Conservation (phyloP, 2,329 filamentous ascomycete genomes). For the Colletotrichum tanaceti region DNA sequence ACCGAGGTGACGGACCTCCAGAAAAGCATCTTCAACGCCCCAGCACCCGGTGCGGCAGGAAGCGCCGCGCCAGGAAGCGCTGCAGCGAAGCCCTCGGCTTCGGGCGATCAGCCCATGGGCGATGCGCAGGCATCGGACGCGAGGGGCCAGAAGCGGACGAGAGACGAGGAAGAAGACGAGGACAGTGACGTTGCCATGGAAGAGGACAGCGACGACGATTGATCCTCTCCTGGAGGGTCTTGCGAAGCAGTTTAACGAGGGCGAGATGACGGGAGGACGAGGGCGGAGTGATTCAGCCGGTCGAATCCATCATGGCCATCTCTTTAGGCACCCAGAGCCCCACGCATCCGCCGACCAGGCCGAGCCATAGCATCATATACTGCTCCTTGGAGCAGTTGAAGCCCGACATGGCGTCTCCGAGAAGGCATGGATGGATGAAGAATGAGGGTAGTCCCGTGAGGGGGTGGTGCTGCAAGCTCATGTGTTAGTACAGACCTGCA, state of each 20-base stretch:
- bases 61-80: constrained; percentile 50
- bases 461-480: constrained; percentile 78
- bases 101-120: constrained; percentile 60
- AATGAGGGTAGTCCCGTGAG: constrained; percentile 81
- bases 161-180: constrained; percentile 75
- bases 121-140: constrained; percentile 65
- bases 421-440: constrained; percentile 93
- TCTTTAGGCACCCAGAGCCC: constrained; percentile 81
- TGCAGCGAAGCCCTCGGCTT: constrained; percentile 60
- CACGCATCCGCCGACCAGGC: constrained; percentile 83
- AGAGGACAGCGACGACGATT: constrained; percentile 79
- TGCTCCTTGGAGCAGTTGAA: constrained; percentile 71
- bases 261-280: constrained; percentile 20
- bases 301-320: constrained; percentile 59
- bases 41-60: constrained; percentile 61
- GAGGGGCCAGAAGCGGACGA: constrained; percentile 75
- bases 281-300: constrained; percentile 27
- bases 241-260: constrained; percentile 19
- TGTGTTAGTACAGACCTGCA: constrained; percentile 44
- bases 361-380: constrained; percentile 90
- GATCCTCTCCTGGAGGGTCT: constrained; percentile 42
- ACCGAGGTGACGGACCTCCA: constrained; percentile 79
- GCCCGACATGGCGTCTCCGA: constrained; percentile 80
- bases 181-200: constrained; percentile 78
- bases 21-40: constrained; percentile 82